Evolutionary conservation across 2,329 filamentous ascomycete genomes (phyloP).

Genomic region (Colletotrichum zoysiae): DNA sequence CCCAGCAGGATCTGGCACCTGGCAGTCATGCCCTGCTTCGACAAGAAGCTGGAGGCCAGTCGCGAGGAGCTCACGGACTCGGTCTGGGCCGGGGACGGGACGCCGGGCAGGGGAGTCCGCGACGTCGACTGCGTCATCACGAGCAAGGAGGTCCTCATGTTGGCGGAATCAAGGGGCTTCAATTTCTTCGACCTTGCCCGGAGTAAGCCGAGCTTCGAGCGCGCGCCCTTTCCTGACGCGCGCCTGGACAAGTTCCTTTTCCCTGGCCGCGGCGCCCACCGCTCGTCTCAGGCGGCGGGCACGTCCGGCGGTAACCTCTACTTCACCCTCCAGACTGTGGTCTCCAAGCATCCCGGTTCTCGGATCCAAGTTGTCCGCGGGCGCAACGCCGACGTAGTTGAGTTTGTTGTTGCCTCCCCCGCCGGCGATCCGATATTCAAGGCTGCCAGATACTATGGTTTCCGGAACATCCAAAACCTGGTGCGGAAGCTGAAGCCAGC

Average conservation of each 20-base stretch:
- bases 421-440: conserved; percentile 74
- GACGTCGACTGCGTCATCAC: conserved; percentile 99
- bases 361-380: conserved; percentile 79
- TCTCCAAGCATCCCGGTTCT: conserved; percentile 78
- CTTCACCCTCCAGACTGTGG: conserved; percentile 83
- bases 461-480: conserved; percentile 97
- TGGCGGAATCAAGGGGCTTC: conserved; percentile 84
- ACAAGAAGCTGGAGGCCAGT: conserved; percentile 98
- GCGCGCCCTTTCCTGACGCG: conserved; percentile 78
- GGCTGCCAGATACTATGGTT: conserved; percentile 94
- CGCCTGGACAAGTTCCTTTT: conserved; percentile 81
- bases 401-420: conserved; percentile 77
- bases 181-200: conserved; percentile 79
- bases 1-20: conserved; percentile 92
- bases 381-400: conserved; percentile 90
- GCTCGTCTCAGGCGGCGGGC: conserved; percentile 70
- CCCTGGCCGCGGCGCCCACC: conserved; percentile 59
- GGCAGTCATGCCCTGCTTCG: conserved; percentile 98
- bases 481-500: conserved; percentile 91
- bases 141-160: conserved; percentile 91
- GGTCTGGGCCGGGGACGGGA: conserved; percentile 72
- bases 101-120: conserved; percentile 70
- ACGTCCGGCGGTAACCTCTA: conserved; percentile 91
- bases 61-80: conserved; percentile 89
- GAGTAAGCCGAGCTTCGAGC: conserved; percentile 63